These are phyloP conservation scores for Aspergillus ellipticus DNA, from an alignment of 495 filamentous ascomycete genomes.

Conservation along the genomic window DNA sequence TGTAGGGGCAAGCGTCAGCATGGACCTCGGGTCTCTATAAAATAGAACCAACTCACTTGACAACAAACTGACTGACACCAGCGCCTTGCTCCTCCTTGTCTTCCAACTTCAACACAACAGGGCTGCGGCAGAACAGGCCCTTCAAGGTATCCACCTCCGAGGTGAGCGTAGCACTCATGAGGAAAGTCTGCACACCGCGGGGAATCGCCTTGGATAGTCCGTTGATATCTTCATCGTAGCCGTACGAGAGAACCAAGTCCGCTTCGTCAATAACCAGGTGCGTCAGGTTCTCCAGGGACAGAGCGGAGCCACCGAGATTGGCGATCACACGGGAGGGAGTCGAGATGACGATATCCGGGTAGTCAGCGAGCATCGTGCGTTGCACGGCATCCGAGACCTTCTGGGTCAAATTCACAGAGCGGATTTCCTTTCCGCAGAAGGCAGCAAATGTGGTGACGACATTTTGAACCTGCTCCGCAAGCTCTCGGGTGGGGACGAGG, in stretches of 20 bases:
- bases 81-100: slow-evolving; percentile 67
- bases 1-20: slow-evolving; percentile 24
- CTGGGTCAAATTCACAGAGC: slow-evolving; percentile 78
- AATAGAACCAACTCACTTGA: slow-evolving; percentile 51
- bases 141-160: slow-evolving; percentile 83
- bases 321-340: slow-evolving; percentile 75
- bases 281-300: slow-evolving; percentile 65
- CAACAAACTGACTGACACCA: slow-evolving; percentile 79
- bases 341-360: slow-evolving; percentile 82
- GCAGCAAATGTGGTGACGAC: slow-evolving; percentile 65
- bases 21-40: background rate
- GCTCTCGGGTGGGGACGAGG: slow-evolving; percentile 89
- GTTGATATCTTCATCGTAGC: slow-evolving; percentile 86
- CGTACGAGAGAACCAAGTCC: slow-evolving; percentile 90
- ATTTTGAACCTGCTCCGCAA: slow-evolving; percentile 84
- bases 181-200: slow-evolving; percentile 79
- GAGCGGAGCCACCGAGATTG: slow-evolving; percentile 64
- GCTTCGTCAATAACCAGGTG: slow-evolving; percentile 93
- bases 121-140: slow-evolving; percentile 79
- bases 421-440: slow-evolving; percentile 81
- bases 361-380: slow-evolving; percentile 77
- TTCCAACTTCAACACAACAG: slow-evolving; percentile 72
- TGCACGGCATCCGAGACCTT: slow-evolving; percentile 84
- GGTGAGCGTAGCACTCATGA: slow-evolving; percentile 91
- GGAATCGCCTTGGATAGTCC: slow-evolving; percentile 71